Evolutionary conservation across 495 filamentous ascomycete genomes (phyloP).

Genomic region (Penicillium nucicola): DNA sequence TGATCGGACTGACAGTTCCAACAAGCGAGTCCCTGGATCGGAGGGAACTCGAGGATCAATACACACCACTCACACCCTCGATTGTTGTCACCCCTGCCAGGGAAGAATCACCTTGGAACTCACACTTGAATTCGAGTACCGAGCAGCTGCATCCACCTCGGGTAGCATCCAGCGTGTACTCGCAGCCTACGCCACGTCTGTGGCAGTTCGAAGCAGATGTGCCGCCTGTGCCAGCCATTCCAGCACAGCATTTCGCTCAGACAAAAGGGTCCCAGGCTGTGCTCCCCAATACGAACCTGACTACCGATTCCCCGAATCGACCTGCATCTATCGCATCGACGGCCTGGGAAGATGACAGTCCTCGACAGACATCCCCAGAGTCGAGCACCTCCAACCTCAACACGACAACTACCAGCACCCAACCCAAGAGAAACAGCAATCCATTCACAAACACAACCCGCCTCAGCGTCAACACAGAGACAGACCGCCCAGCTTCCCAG

Average conservation of each 20-base stretch:
- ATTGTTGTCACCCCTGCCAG: constrained; percentile 66
- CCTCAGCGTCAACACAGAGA: constrained; percentile 40
- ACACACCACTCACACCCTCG: constrained; percentile 50
- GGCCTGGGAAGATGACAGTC: constrained; percentile 55
- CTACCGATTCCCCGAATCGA: constrained; percentile 25
- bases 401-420: constrained; percentile 3
- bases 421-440: too few species aligned
- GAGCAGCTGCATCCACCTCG: constrained; percentile 27
- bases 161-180: constrained; percentile 67
- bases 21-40: constrained; percentile 49
- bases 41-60: constrained; percentile 29
- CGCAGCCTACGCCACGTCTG: constrained; percentile 48
- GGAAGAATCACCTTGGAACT: constrained; percentile 57
- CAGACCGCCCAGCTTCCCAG: constrained; percentile 55
- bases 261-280: constrained; percentile 31
- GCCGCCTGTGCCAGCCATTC: constrained; percentile 64
- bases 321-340: constrained; percentile 47
- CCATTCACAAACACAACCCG: constrained; percentile 6
- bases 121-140: constrained; percentile 18
- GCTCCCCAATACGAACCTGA: constrained; percentile 30
- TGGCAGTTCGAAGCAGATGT: constrained; percentile 28
- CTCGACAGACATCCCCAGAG: constrained; percentile 16
- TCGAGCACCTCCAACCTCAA: constrained; percentile 10
- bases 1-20: constrained; percentile 75
- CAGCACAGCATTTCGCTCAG: constrained; percentile 33